These are phyloP conservation scores for Xylaria digitata DNA, from an alignment of 2,329 filamentous ascomycete species.

Conservation along the genomic window DNA sequence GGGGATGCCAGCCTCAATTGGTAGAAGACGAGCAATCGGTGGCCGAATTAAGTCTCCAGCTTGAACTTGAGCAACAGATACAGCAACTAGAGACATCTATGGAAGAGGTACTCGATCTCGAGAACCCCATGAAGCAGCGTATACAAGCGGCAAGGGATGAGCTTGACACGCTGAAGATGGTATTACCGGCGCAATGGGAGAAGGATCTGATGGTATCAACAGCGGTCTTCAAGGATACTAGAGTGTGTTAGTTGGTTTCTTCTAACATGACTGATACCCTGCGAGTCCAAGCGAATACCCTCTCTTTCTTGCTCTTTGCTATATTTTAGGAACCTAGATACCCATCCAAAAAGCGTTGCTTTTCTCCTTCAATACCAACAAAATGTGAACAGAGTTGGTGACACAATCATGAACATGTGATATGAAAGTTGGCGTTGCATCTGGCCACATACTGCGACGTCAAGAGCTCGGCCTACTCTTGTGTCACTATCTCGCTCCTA, in stretches of 20 bases:
- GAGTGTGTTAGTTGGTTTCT: constrained; percentile 38
- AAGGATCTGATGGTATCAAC: constrained; percentile 48
- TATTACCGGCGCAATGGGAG: constrained; percentile 48
- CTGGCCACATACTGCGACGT: neutral
- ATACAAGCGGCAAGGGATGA: constrained; percentile 49
- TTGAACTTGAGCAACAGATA: constrained; percentile 41
- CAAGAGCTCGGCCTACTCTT: neutral
- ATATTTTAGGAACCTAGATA: constrained; percentile 28
- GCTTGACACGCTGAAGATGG: constrained; percentile 48
- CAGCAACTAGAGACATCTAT: constrained; percentile 39
- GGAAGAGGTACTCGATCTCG: constrained; percentile 26
- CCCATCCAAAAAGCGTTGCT: constrained; percentile 23
- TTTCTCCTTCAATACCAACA: neutral
- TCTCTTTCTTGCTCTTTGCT: neutral
- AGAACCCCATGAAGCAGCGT: constrained; percentile 46
- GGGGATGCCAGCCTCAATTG: constrained; percentile 43
- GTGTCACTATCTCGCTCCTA: neutral
- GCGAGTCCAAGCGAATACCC: constrained; percentile 1
- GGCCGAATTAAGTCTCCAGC: constrained; percentile 38
- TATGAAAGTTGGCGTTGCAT: neutral
- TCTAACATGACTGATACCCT: neutral
- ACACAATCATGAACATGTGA: neutral
- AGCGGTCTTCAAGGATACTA: constrained; percentile 47
- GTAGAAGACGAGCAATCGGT: constrained; percentile 44
- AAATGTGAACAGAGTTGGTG: neutral